phyloP scores from a whole-genome alignment of 2,329 filamentous ascomycete genomes.

The Aspergillus jensenii region DNA sequence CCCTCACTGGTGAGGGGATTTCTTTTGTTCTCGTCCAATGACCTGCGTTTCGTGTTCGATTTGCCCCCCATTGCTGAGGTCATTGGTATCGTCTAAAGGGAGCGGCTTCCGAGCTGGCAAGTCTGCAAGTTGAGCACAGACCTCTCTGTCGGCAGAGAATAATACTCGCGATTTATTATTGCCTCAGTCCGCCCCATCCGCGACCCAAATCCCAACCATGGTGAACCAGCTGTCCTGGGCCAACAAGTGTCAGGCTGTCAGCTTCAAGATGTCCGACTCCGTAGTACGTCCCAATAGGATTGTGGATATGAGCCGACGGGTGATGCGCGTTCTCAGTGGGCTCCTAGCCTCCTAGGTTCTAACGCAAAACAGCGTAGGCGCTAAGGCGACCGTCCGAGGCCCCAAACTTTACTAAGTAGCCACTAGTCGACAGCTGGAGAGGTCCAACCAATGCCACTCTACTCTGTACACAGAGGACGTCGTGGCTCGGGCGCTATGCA shows the following conservation, averaged over 20 bases:
- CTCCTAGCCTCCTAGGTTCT: background rate
- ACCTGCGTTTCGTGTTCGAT: background rate
- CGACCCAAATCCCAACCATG: background rate
- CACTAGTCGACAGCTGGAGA: no score
- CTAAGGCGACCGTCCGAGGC: background rate
- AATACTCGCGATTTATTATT: slow-evolving; percentile 6
- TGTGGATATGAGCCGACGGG: slow-evolving; percentile 11
- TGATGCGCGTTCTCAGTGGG: slow-evolving; percentile 10
- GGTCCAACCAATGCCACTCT: background rate
- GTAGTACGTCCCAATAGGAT: background rate
- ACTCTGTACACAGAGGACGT: background rate
- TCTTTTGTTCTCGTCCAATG: background rate
- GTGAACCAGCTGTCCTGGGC: background rate
- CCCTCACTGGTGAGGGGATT: background rate
- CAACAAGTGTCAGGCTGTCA: no score
- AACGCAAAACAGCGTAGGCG: background rate
- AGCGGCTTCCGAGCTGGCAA: no score
- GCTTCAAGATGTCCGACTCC: no score
- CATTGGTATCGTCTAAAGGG: background rate
- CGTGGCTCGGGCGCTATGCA: slow-evolving; percentile 11
- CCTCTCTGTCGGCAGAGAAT: background rate
- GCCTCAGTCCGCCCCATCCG: slow-evolving; percentile 13
- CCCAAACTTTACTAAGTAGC: background rate
- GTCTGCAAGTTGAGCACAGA: background rate
- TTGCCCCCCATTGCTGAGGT: background rate